Evolutionary conservation across 371 early-diverging fungal species (phyloP).

Genomic region (Lichtheimia hyalospora): DNA sequence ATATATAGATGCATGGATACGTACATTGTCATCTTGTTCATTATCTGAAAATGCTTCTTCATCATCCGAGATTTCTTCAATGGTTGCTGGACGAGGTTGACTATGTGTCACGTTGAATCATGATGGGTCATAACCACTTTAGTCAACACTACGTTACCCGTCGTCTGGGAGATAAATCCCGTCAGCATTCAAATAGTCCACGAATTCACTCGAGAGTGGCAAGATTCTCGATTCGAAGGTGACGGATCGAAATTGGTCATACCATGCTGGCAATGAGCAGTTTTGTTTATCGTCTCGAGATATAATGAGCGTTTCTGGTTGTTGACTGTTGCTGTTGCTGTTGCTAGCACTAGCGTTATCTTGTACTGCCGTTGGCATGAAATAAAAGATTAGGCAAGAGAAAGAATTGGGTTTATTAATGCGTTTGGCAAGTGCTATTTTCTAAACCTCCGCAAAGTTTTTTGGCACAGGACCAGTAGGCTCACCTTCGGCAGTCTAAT

Average conservation of each 20-base stretch:
- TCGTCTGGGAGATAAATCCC: slow-evolving; percentile 79
- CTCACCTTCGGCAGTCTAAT: slow-evolving; percentile 54
- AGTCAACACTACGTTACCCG: slow-evolving; percentile 35
- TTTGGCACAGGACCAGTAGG: slow-evolving; percentile 44
- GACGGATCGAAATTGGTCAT: slow-evolving; percentile 55
- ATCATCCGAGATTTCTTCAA: slow-evolving; percentile 49
- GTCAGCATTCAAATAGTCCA: slow-evolving; percentile 83
- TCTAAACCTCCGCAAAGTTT: slow-evolving; percentile 36
- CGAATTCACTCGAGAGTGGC: slow-evolving; percentile 71
- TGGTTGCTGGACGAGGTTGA: slow-evolving; percentile 41
- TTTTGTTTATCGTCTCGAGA: slow-evolving; percentile 58
- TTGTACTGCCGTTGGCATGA: neutral
- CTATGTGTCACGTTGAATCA: slow-evolving; percentile 8
- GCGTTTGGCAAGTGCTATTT: neutral
- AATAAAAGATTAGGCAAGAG: neutral
- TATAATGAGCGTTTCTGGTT: neutral
- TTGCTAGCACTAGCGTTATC: neutral
- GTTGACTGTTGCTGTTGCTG: neutral
- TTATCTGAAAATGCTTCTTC: slow-evolving; percentile 34
- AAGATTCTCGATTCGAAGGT: slow-evolving; percentile 74
- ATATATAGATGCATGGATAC: neutral
- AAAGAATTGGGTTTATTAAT: slow-evolving; percentile 1
- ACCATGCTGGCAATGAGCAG: slow-evolving; percentile 82
- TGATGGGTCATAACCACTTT: no score
- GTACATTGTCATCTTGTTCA: slow-evolving; percentile 5